Evolutionary conservation across 306 rosid genomes (phyloP), one percentile per base, ranked within the genome.

Genomic region (Hippophae gyantsensis): DNA sequence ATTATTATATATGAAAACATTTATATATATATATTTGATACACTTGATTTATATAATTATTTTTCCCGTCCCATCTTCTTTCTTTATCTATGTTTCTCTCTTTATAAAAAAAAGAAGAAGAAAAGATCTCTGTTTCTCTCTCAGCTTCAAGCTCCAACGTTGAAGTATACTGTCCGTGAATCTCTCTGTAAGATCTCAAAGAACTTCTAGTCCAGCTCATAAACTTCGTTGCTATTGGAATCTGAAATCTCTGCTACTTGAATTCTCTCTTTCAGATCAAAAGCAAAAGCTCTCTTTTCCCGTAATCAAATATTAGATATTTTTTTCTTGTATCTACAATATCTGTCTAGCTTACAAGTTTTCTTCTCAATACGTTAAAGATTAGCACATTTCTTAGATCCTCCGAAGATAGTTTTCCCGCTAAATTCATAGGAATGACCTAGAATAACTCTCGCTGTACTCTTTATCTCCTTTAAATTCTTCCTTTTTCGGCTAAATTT

Each of bases 311-410:
- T 18, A 53, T 53, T 26, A 25, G 50, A 57, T 25, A 2, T 26
- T 60, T 63, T 58, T 52, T 9, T 9, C 41, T 43, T 53, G 6
- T 5, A 40, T 58, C 13, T 50, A 14, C 48, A 50, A 43, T 13
- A 60, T 42, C 40, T 61, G 9, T 58, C 26, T 12, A 52, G 7
- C 61, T 38, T 58, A 23, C 32, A 10, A 56, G 54, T 72, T 69
- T 63, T 38, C 40, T 47, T 56, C 43, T 41, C 10, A 44, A 42
- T 52, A 48, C 71, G 64, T 63, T 77, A 26, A 94, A 64, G 70
- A 76, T 74, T 71, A 76, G 67, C 86, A 87, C 80, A 78, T 9
- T 49, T 63, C 60, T 32, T 43, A 72, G 80, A 57, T 79, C 77
- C 78, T 71, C 65, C 65, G 50, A 70, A 63, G 59, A 59, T 63